Evolutionary conservation across 305 asterid genomes (phyloP).

Genomic region (Rubia peregrina): DNA sequence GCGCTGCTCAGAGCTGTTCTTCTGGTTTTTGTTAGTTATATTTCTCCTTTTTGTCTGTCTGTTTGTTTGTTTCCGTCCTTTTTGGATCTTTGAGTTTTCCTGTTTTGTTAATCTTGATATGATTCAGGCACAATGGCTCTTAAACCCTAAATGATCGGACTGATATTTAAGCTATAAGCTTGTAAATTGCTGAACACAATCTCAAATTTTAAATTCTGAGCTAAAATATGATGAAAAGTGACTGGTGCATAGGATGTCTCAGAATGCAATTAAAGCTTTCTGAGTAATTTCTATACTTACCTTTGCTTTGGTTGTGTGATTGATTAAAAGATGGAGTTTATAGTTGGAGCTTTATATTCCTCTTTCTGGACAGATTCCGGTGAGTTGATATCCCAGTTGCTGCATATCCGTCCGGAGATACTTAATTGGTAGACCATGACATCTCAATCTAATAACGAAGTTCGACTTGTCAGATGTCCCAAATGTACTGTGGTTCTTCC

Average conservation of each 20-base stretch:
- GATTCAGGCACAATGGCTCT: not conserved
- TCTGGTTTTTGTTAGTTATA: not conserved
- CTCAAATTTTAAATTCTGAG: not conserved
- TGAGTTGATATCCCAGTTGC: constrained; percentile 17
- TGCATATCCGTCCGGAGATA: constrained; percentile 14
- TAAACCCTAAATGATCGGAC: constrained; percentile 5
- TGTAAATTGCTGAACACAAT: not conserved
- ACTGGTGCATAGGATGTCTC: not conserved
- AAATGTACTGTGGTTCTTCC: constrained; percentile 50
- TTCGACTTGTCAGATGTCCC: constrained; percentile 78
- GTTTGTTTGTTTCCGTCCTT: not conserved
- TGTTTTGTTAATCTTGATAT: not conserved
- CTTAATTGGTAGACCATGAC: constrained; percentile 32
- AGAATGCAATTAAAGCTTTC: not conserved
- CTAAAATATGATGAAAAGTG: not conserved
- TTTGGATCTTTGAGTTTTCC: not conserved
- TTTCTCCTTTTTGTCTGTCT: not conserved
- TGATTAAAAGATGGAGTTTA: not conserved
- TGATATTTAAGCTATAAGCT: not conserved
- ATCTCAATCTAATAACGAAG: constrained; percentile 34
- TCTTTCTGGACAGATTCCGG: constrained; percentile 26
- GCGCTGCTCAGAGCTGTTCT: not conserved
- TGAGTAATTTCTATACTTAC: not conserved
- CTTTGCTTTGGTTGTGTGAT: not conserved
- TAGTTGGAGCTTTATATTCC: constrained; percentile 9